Evolutionary conservation across 1,284 basidiomycete genomes (phyloP).

Genomic region (Heterobasidion occidentale): DNA sequence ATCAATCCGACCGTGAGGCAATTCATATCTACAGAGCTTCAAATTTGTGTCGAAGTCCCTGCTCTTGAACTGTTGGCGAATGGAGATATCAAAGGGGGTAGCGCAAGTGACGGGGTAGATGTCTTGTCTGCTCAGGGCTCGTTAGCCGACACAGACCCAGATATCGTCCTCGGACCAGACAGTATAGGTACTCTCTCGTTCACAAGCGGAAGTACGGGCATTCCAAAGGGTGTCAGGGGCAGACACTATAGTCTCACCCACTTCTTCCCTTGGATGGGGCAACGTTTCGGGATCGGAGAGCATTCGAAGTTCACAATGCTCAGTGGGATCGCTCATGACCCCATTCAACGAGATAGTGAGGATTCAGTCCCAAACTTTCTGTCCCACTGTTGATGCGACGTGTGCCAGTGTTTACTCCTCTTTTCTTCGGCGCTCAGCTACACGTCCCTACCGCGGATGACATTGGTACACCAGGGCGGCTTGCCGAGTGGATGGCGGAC

Average conservation of each 20-base stretch:
- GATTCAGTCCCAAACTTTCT: conserved; percentile 11
- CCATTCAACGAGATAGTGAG: conserved; percentile 97
- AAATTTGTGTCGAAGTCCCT: conserved; percentile 90
- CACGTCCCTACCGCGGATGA: conserved; percentile 97
- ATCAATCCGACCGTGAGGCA: conserved; percentile 81
- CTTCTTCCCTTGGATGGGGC: conserved; percentile 99
- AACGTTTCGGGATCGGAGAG: conserved; percentile 74
- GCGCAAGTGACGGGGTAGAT: conserved; percentile 32
- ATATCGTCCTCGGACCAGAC: conserved; percentile 87
- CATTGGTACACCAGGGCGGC: conserved; percentile 93
- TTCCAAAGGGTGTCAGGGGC: conserved; percentile 96
- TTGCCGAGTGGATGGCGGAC: conserved; percentile 98
- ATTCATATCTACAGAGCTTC: conserved; percentile 76
- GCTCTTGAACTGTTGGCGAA: conserved; percentile 71
- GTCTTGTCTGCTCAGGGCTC: conserved; percentile 43
- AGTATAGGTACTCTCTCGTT: conserved; percentile 94
- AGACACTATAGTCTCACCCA: conserved; percentile 96
- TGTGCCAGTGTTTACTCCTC: conserved; percentile 86
- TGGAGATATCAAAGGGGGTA: conserved; percentile 66
- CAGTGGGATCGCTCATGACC: conserved; percentile 98
- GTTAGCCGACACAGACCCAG: conserved; percentile 67
- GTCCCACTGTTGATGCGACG: conserved; percentile 6
- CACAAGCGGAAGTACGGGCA: conserved; percentile 96
- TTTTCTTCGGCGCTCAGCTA: conserved; percentile 95
- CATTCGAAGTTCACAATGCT: conserved; percentile 96